A percentile compares a stretch with the other conserved stretches of the same genome.
Evolutionary conservation across 305 asterid species (phyloP).

Genomic region (Solanum aculeatissimum): DNA sequence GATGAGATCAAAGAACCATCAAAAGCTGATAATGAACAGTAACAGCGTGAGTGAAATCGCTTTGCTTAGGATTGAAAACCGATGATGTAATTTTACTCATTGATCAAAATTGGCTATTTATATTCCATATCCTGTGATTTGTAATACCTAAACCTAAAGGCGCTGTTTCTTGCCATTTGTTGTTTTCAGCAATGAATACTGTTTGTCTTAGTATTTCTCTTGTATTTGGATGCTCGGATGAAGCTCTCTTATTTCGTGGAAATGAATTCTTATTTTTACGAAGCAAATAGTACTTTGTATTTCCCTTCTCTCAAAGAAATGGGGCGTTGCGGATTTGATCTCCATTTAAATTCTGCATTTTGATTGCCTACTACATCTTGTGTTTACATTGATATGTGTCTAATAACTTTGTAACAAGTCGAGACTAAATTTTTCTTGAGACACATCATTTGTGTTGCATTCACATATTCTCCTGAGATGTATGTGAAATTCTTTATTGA

Average conservation of each 20-base stretch:
- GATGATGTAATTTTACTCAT: neutral
- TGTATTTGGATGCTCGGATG: neutral
- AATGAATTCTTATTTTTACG: neutral
- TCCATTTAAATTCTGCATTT: neutral
- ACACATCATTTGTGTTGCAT: neutral
- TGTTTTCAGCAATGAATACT: neutral
- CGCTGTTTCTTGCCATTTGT: neutral
- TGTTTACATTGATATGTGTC: neutral
- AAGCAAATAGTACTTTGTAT: neutral
- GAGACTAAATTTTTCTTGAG: neutral
- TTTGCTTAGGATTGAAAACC: neutral
- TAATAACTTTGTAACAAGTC: neutral
- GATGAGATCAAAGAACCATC: constrained; percentile 9
- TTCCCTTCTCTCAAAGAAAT: neutral
- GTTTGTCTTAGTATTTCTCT: neutral
- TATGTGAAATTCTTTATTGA: neutral
- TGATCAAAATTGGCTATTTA: neutral
- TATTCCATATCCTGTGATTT: neutral
- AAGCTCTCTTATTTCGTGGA: neutral
- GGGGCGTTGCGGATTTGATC: neutral
- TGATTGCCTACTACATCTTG: neutral
- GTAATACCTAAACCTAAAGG: neutral
- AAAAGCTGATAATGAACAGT: neutral
- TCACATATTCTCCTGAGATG: neutral
- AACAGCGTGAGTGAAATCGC: neutral